Percentiles rank a stretch among this genome's conserved stretches.
These are phyloP conservation scores for Aspergillus avenaceus DNA, from an alignment of 495 filamentous ascomycete genomes.

Conservation along the genomic window DNA sequence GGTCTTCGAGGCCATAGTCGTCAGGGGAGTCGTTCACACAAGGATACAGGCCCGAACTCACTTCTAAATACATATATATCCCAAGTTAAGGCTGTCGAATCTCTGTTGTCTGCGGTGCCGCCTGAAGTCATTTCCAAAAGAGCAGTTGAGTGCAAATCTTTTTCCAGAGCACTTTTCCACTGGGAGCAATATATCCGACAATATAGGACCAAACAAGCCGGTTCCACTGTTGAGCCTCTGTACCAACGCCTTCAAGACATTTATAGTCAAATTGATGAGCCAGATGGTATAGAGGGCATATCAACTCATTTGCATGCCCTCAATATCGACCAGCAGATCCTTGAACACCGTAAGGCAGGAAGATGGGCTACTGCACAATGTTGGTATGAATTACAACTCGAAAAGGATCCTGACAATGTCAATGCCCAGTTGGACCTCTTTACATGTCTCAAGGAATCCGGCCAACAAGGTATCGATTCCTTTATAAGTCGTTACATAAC, in stretches of 20 bases:
- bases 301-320: constrained; percentile 77
- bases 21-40: constrained; percentile 34
- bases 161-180: constrained; percentile 84
- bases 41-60: constrained; percentile 30
- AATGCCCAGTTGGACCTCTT: constrained; percentile 80
- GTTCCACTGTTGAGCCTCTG: constrained; percentile 50
- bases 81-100: constrained; percentile 59
- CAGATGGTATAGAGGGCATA: constrained; percentile 93
- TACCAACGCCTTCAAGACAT: constrained; percentile 82
- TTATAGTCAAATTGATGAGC: constrained; percentile 95
- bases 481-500: constrained; percentile 5
- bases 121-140: constrained; percentile 79
- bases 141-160: constrained; percentile 89
- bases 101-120: constrained; percentile 66
- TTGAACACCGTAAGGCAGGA: constrained; percentile 89
- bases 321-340: constrained; percentile 83
- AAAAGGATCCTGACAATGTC: constrained; percentile 68
- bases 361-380: constrained; percentile 96
- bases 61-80: constrained; percentile 39
- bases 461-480: constrained; percentile 69
- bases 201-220: constrained; percentile 35
- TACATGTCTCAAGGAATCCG: constrained; percentile 86
- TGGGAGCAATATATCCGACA: constrained; percentile 88
- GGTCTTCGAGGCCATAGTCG: constrained; percentile 28
- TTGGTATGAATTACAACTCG: constrained; percentile 90